Conservation (phyloP, 2,329 filamentous ascomycete species). For the Dothistroma pini region DNA sequence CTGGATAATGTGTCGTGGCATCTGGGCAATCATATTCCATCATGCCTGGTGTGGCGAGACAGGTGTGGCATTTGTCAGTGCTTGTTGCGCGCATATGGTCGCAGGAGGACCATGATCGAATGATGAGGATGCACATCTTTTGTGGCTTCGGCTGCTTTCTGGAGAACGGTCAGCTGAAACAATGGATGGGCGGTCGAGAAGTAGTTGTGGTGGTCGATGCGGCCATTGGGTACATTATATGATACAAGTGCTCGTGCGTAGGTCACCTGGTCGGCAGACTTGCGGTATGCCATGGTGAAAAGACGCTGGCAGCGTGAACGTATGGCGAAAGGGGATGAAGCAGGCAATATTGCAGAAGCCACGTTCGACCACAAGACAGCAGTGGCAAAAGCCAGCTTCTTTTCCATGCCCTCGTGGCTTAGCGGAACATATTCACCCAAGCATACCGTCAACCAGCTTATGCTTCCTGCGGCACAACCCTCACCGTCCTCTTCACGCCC, state of each 20-base stretch:
- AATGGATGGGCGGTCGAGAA: not conserved
- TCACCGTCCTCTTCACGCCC: constrained; percentile 41
- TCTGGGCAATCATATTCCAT: constrained; percentile 12
- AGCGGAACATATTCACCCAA: not conserved
- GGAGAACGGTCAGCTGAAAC: not conserved
- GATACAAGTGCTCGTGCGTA: constrained; percentile 4
- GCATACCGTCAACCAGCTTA: not conserved
- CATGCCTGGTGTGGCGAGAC: constrained; percentile 12
- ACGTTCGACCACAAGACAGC: no score
- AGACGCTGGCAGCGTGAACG: not conserved
- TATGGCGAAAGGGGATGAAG: no score
- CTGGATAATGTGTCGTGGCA: constrained; percentile 3
- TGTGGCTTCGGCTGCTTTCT: not conserved
- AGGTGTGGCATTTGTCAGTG: constrained; percentile 14
- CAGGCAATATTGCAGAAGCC: no score
- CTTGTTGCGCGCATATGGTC: constrained; percentile 15
- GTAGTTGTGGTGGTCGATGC: not conserved
- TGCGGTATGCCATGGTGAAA: not conserved
- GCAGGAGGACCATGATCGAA: constrained; percentile 16
- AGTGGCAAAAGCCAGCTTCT: no score
- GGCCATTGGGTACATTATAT: not conserved
- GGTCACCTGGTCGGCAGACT: not conserved
- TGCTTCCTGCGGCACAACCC: constrained; percentile 39
- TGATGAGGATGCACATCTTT: constrained; percentile 20
- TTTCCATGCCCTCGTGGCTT: not conserved